Conservation (phyloP, 305 asterid species). For the Salvia sclarea region DNA sequence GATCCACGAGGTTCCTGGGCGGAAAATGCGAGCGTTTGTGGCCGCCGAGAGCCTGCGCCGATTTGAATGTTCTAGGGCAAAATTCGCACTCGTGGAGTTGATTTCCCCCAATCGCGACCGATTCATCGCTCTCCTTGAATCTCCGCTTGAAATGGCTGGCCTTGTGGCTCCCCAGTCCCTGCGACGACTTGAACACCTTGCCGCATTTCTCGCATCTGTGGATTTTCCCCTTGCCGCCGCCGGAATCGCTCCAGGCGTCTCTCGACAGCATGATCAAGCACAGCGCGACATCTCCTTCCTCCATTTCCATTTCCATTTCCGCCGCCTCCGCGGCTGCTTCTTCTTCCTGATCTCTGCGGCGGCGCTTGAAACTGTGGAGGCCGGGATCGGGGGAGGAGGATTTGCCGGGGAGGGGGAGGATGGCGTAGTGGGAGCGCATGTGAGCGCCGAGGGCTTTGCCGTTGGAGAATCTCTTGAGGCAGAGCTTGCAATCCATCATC, state of each 20-base stretch:
- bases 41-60: constrained; percentile 36
- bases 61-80: constrained; percentile 21
- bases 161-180: constrained; percentile 47
- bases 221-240: background rate
- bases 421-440: constrained; percentile 49
- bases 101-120: background rate
- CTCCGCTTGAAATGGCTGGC: constrained; percentile 36
- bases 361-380: background rate
- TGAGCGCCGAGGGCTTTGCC: constrained; percentile 55
- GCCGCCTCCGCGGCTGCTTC: too few relatives aligned
- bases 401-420: constrained; percentile 45
- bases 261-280: constrained; percentile 40
- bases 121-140: too few relatives aligned
- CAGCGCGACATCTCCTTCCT: constrained; percentile 36
- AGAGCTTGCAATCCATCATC: constrained; percentile 49
- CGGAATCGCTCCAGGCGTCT: constrained; percentile 21
- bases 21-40: constrained; percentile 31
- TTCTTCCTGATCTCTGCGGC: too few relatives aligned
- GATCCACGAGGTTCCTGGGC: background rate
- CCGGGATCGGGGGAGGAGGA: background rate
- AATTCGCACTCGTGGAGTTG: constrained; percentile 20
- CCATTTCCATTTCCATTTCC: background rate
- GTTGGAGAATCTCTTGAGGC: constrained; percentile 37
- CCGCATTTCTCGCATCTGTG: constrained; percentile 40
- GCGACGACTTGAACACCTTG: constrained; percentile 40